Evolutionary conservation across 2,329 filamentous ascomycete species (phyloP).

Genomic region (Endothia cerciana): DNA sequence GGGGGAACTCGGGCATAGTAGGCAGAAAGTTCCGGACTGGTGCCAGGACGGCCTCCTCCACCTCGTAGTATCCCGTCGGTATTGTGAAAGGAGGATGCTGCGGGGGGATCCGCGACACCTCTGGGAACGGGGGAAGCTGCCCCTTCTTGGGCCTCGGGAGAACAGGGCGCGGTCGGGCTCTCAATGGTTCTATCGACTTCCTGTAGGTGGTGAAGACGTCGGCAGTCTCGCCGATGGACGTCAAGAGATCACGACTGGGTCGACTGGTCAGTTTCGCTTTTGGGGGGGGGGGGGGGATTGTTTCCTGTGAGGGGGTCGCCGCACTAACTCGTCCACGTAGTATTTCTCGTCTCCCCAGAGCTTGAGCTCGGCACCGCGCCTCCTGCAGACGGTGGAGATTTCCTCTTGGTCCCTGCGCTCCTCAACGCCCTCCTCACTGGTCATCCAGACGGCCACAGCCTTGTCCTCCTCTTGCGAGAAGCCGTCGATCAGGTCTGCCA

Average conservation of each 20-base stretch:
- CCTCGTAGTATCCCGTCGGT: slow-evolving; percentile 55
- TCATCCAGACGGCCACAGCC: slow-evolving; percentile 74
- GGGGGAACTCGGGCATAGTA: slow-evolving; percentile 57
- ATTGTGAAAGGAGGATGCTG: slow-evolving; percentile 68
- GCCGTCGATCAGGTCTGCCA: slow-evolving; percentile 59
- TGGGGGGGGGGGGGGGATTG: no score
- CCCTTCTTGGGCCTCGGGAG: slow-evolving; percentile 56
- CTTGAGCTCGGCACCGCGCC: slow-evolving; percentile 61
- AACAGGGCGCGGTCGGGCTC: slow-evolving; percentile 62
- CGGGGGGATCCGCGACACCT: slow-evolving; percentile 52
- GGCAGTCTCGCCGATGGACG: slow-evolving; percentile 64
- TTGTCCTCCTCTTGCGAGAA: slow-evolving; percentile 47
- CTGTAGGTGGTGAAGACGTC: slow-evolving; percentile 78
- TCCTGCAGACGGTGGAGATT: slow-evolving; percentile 56
- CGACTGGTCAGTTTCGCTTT: background rate
- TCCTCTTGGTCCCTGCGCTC: slow-evolving; percentile 67
- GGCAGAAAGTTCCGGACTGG: slow-evolving; percentile 59
- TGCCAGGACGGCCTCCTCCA: slow-evolving; percentile 58
- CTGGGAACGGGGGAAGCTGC: slow-evolving; percentile 62
- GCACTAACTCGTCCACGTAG: slow-evolving; percentile 74
- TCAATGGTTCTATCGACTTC: slow-evolving; percentile 73
- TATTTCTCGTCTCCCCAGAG: slow-evolving; percentile 78
- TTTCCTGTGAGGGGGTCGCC: no score
- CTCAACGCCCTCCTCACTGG: slow-evolving; percentile 69
- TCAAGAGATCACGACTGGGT: slow-evolving; percentile 63